Conservation (phyloP, 164 flowering plant genomes). For the Vitis labrusca region DNA sequence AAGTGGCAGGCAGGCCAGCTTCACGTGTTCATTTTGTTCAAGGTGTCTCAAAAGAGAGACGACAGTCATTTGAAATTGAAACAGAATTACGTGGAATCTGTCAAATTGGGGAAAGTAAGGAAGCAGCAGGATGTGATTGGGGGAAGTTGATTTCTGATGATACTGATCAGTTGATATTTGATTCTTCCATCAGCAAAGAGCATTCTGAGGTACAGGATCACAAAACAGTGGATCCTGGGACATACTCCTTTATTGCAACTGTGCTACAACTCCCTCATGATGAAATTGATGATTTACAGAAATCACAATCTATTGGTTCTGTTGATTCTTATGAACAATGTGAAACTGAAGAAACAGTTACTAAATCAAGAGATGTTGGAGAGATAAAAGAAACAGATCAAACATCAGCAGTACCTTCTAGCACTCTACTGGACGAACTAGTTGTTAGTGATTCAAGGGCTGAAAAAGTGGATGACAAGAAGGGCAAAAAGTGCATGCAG, state of each 20-base stretch:
- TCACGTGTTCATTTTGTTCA: not conserved
- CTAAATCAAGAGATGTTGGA: not conserved
- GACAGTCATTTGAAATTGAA: constrained; percentile 8
- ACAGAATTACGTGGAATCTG: constrained; percentile 12
- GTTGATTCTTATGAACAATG: constrained; percentile 6
- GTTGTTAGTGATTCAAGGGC: constrained; percentile 8
- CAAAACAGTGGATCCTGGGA: constrained; percentile 17
- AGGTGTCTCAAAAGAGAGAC: not conserved
- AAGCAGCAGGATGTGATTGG: constrained; percentile 15
- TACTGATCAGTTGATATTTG: constrained; percentile 12
- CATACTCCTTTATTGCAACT: constrained; percentile 14
- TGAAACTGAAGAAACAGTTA: constrained; percentile 6
- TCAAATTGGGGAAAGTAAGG: constrained; percentile 5
- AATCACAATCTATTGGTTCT: not conserved
- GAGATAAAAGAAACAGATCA: constrained; percentile 4
- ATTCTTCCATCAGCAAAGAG: constrained; percentile 12
- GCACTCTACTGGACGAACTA: constrained; percentile 2
- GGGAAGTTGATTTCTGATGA: constrained; percentile 12
- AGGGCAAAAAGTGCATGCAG: constrained; percentile 3
- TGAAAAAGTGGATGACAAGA: constrained; percentile 3
- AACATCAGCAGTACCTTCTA: constrained; percentile 7
- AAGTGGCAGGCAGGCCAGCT: not conserved
- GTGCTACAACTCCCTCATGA: constrained; percentile 16
- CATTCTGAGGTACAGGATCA: constrained; percentile 5
- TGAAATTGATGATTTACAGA: not conserved